A percentile compares a stretch with the other conserved stretches of the same genome.
These are phyloP conservation scores for Aspergillus sp. DNA, from an alignment of 2,329 filamentous ascomycete genomes.

Conservation along the genomic window DNA sequence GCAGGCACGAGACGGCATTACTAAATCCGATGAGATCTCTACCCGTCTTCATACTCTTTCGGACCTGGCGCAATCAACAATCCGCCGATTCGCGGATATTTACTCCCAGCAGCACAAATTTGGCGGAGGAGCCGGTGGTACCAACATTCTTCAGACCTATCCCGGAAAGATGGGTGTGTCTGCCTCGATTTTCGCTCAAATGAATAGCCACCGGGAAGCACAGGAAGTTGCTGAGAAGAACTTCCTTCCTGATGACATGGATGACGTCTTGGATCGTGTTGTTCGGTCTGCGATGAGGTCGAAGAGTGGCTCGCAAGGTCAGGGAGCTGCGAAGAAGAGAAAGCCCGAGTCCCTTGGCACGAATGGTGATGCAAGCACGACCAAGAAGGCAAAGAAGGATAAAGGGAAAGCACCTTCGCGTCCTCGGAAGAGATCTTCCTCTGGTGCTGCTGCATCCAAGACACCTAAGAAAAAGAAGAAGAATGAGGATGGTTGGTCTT, in stretches of 20 bases:
- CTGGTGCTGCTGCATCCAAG: conserved; percentile 21
- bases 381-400: conserved; percentile 30
- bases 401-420: conserved; percentile 21
- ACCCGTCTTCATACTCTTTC: conserved; percentile 71
- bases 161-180: conserved; percentile 78
- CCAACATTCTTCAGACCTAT: conserved; percentile 69
- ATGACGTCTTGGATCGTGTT: conserved; percentile 70
- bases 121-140: conserved; percentile 32
- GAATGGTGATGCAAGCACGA: conserved; percentile 16
- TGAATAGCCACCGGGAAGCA: conserved; percentile 72
- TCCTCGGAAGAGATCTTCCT: conserved; percentile 30
- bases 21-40: conserved; percentile 44
- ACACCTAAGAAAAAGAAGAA: conserved; percentile 33
- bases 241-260: conserved; percentile 72
- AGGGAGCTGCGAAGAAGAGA: conserved; percentile 33
- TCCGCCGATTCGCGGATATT: conserved; percentile 80
- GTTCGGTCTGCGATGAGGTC: conserved; percentile 66
- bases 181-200: conserved; percentile 67
- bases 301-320: conserved; percentile 35
- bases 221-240: conserved; percentile 83
- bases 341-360: conserved; percentile 32
- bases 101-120: conserved; percentile 64
- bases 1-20: conserved; percentile 76
- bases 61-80: conserved; percentile 76
- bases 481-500: conserved; percentile 36